phyloP scores from a whole-genome alignment of 768 basidiomycete genomes.

The Phylloporus scabripes region DNA sequence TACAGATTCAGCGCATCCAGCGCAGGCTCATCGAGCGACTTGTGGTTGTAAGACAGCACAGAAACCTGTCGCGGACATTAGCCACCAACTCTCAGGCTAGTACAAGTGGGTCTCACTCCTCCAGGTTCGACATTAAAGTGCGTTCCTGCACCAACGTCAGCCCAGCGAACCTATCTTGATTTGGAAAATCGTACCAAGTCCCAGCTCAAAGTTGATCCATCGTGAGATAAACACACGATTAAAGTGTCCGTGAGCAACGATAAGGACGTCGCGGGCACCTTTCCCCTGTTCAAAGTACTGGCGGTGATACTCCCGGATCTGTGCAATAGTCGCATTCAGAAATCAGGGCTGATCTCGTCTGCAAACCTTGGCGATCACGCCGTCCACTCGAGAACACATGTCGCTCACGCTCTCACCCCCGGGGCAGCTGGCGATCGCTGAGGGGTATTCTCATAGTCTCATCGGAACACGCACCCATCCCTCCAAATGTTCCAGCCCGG shows the following conservation, averaged over 20 bases:
- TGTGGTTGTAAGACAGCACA: conserved; percentile 81
- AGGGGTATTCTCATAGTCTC: background rate
- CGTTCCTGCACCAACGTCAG: conserved; percentile 42
- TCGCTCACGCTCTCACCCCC: conserved; percentile 80
- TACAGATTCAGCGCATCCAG: conserved; percentile 70
- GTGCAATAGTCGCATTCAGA: conserved; percentile 5
- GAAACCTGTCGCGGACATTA: conserved; percentile 48
- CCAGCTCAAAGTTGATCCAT: conserved; percentile 70
- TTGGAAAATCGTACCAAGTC: conserved; percentile 38
- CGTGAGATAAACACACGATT: conserved; percentile 73
- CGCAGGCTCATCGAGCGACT: conserved; percentile 69
- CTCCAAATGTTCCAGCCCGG: conserved; percentile 78
- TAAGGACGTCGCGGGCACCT: conserved; percentile 72
- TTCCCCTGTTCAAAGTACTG: conserved; percentile 62
- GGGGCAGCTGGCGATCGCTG: conserved; percentile 55
- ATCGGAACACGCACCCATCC: conserved; percentile 53
- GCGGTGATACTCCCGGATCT: conserved; percentile 72
- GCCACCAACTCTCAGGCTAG: background rate
- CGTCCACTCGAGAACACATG: conserved; percentile 76
- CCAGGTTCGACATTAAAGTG: conserved; percentile 84
- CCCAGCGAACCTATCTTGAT: background rate
- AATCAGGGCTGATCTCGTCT: conserved; percentile 2
- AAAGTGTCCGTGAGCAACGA: conserved; percentile 87
- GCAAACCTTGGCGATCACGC: conserved; percentile 61
- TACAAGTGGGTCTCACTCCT: conserved; percentile 45